A percentile compares a stretch with the other conserved stretches of the same genome.
Evolutionary conservation across 2,329 filamentous ascomycete genomes (phyloP).

Genomic region (Ambrosiella cleistominuta): DNA sequence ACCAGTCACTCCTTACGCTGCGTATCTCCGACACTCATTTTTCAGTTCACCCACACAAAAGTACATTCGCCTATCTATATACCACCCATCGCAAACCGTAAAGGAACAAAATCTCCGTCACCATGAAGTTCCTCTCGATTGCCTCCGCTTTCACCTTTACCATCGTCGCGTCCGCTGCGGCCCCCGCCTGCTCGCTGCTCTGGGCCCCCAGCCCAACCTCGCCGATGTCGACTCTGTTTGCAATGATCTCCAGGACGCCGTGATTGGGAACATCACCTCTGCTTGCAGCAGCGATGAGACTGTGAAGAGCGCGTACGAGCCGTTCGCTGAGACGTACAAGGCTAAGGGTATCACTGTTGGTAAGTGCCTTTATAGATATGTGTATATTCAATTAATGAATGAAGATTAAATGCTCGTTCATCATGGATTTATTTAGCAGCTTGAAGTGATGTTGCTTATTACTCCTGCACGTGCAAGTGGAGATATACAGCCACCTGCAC

Average conservation of each 20-base stretch:
- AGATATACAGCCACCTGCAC: too few relatives aligned
- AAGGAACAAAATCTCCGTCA: background rate
- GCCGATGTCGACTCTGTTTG: constrained; percentile 11
- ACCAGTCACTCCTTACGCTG: constrained; percentile 9
- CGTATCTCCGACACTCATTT: constrained; percentile 2
- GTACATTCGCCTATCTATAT: background rate
- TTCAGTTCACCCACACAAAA: background rate
- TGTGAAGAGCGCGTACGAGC: constrained; percentile 10
- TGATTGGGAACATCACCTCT: constrained; percentile 13
- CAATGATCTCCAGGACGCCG: constrained; percentile 10
- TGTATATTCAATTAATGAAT: background rate
- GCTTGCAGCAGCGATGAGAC: constrained; percentile 6
- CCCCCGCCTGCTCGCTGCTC: constrained; percentile 13
- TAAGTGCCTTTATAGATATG: constrained; percentile 1
- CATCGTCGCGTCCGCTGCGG: background rate
- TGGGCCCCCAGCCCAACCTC: constrained; percentile 12
- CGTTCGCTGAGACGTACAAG: constrained; percentile 12
- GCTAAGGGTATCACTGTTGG: constrained; percentile 5
- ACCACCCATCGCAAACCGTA: background rate
- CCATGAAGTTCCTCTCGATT: constrained; percentile 8
- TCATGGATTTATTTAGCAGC: background rate
- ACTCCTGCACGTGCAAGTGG: too few relatives aligned
- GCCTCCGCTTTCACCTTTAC: constrained; percentile 10
- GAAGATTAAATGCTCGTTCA: background rate
- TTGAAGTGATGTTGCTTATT: background rate